Base-by-base conservation (phyloP, 257 asterid species). In the Echites panduratus region DNA sequence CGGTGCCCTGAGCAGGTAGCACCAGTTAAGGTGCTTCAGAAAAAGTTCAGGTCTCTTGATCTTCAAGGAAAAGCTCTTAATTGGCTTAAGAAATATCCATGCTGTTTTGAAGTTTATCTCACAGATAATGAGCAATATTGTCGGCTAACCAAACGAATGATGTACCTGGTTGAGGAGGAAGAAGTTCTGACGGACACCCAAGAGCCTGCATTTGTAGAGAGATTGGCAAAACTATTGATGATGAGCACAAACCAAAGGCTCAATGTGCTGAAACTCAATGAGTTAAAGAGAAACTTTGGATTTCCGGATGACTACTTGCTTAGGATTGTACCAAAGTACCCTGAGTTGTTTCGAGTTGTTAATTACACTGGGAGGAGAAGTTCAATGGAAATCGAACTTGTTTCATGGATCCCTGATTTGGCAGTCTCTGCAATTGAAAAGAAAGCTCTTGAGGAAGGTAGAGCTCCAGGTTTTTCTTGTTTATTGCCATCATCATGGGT, bases 41-140 rank as follows among this genome's bases (percentile, higher is more conserved):
- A 86, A 82, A 93, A 87, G 84, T 91, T 89, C 77, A 93, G 91
- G 76, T 86, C 83, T 81, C 90, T 91, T 59, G 91, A 91, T 78
- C 97, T 89, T 77, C 95, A 87, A 76, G 97, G 97, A 3, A 86
- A 87, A 70, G 96, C 97, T 26, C 85, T 82, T 38, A 91, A 91
- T 75, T 93, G 97, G 98, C 86, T 93, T 10, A 93, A 85, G 80
- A 93, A 93, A 70, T 91, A 93, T 70, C 98, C 98, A 0, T 91
- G 96, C 73, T 93, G 97, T 87, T 93, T 85, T 40, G 91, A 91
- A 68, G 92, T 93, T 54, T 89, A 83, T 69, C 79, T 65, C 29
- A 85, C 86, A 61, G 77, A 88, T 6, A 84, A 93, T 57, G 85
- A 87, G 77, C 84, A 84, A 66, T 85, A 81, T 73, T 91, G 96